Evolutionary conservation across 2,329 filamentous ascomycete genomes (phyloP).

Genomic region (Beauveria sp.): DNA sequence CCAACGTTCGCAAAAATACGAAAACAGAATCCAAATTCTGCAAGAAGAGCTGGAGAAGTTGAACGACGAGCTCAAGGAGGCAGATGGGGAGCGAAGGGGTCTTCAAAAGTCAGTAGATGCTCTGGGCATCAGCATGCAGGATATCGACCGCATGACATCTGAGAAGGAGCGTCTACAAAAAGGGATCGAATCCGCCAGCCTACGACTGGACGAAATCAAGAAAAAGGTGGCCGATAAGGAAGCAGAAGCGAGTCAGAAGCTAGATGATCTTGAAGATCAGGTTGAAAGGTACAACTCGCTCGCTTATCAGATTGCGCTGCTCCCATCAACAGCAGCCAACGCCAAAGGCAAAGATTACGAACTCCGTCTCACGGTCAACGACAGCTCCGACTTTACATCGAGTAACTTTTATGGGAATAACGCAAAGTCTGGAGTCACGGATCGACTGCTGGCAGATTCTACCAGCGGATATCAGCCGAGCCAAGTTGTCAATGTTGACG

Average conservation of each 20-base stretch:
- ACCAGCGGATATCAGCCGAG: conserved; percentile 83
- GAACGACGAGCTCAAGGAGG: conserved; percentile 64
- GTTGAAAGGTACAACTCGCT: conserved; percentile 91
- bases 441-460: conserved; percentile 74
- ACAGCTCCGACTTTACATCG: conserved; percentile 66
- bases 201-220: conserved; percentile 77
- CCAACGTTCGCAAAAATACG: conserved; percentile 82
- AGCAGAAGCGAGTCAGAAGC: conserved; percentile 71
- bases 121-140: conserved; percentile 91
- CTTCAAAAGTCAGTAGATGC: conserved; percentile 84
- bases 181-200: conserved; percentile 68
- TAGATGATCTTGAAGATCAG: conserved; percentile 86
- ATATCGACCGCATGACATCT: conserved; percentile 97
- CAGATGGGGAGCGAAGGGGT: conserved; percentile 70
- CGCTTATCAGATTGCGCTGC: conserved; percentile 87
- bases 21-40: conserved; percentile 70
- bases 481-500: conserved; percentile 81
- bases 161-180: conserved; percentile 91
- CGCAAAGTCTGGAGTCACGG: conserved; percentile 38
- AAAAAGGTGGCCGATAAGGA: conserved; percentile 79
- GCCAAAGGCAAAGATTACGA: conserved; percentile 82
- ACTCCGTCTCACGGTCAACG: conserved; percentile 72
- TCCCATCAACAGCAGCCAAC: conserved; percentile 76
- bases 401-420: conserved; percentile 42
- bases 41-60: conserved; percentile 80